Conservation (phyloP, 1,139 yeast genomes). For the Hemisphaericaspora subhashii region DNA sequence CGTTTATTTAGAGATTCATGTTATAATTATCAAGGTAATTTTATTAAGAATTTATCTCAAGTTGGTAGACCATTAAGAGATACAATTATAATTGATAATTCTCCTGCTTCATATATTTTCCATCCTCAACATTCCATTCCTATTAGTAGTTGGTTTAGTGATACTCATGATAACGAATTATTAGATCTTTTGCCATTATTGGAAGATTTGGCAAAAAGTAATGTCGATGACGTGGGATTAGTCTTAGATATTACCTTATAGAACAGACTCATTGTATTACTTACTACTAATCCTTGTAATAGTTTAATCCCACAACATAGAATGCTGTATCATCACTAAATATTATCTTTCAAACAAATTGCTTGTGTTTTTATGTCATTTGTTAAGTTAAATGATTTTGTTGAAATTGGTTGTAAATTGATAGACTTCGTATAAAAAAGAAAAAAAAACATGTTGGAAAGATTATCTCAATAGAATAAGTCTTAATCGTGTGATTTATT, state of each 20-base stretch:
- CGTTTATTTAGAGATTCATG: slow-evolving; percentile 82
- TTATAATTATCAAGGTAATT: slow-evolving; percentile 76
- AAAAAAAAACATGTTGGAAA: background rate
- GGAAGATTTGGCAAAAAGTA: slow-evolving; percentile 69
- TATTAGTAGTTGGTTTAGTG: slow-evolving; percentile 98
- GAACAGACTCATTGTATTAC: background rate
- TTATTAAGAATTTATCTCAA: slow-evolving; percentile 88
- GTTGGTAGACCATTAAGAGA: slow-evolving; percentile 89
- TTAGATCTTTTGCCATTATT: slow-evolving; percentile 87
- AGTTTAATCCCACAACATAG: no score
- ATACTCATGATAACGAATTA: slow-evolving; percentile 93
- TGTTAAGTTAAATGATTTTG: background rate
- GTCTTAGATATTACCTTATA: slow-evolving; percentile 71
- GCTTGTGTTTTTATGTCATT: background rate
- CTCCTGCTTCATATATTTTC: slow-evolving; percentile 94
- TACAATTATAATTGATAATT: slow-evolving; percentile 88
- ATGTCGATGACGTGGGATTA: slow-evolving; percentile 79
- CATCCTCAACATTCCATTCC: slow-evolving; percentile 99
- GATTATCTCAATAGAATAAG: no score
- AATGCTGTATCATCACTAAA: no score
- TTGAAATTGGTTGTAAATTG: background rate
- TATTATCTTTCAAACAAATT: no score
- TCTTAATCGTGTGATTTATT: no score
- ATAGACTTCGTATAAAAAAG: background rate
- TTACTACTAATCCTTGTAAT: background rate